Evolutionary conservation across 2,329 filamentous ascomycete genomes (phyloP).

Genomic region (Trichoderma sp.): DNA sequence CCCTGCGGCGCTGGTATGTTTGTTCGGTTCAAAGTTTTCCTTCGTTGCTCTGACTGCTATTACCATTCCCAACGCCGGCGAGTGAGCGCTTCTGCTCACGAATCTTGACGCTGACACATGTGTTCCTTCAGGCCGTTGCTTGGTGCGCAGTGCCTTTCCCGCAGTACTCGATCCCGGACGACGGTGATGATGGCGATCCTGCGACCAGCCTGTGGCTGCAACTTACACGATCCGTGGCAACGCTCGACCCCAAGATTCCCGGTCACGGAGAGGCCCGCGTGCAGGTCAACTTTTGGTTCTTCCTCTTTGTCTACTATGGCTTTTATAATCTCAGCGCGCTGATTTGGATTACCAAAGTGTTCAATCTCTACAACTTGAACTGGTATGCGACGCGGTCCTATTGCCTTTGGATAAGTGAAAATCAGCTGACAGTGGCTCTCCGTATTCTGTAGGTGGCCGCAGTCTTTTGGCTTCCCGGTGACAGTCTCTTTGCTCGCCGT

Average conservation of each 20-base stretch:
- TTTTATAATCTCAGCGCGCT: conserved; percentile 69
- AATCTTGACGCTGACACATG: conserved; percentile 6
- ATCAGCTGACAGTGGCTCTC: conserved; percentile 7
- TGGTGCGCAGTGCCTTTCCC: conserved; percentile 70
- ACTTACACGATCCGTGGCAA: background rate
- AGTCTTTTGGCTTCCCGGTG: conserved; percentile 64
- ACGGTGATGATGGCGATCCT: conserved; percentile 39
- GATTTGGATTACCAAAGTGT: conserved; percentile 72
- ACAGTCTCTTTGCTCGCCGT: conserved; percentile 64
- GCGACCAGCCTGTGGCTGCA: background rate
- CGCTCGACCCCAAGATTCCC: conserved; percentile 46
- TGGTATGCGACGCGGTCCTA: conserved; percentile 47
- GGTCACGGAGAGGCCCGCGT: conserved; percentile 66
- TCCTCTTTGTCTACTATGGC: conserved; percentile 69
- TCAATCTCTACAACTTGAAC: conserved; percentile 71
- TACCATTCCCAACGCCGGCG: background rate
- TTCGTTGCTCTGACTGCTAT: background rate
- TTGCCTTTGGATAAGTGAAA: too few species aligned
- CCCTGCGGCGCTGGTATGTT: conserved; percentile 60
- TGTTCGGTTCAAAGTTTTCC: too few species aligned
- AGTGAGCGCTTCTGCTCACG: conserved; percentile 5
- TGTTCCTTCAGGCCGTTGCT: conserved; percentile 53
- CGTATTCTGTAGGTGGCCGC: conserved; percentile 54
- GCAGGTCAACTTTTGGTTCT: conserved; percentile 72
- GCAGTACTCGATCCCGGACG: conserved; percentile 57